Conservation (phyloP, 163 green algal species). For the Scenedesmus sp. region DNA sequence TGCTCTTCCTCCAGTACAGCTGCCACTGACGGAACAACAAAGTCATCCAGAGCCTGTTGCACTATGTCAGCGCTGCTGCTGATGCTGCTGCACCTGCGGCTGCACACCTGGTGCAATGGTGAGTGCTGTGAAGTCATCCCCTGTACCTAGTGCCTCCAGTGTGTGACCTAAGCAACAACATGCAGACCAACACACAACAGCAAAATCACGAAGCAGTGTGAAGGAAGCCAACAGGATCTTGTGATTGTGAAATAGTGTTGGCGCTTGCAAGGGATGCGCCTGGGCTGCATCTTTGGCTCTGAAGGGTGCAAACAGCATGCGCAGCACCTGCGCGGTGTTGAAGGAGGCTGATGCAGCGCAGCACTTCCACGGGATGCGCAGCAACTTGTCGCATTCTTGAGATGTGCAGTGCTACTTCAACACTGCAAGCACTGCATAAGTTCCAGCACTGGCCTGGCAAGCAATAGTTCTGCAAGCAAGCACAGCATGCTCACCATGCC, state of each 20-base stretch:
- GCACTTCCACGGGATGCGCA: not conserved
- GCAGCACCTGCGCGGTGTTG: not conserved
- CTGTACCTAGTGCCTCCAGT: not conserved
- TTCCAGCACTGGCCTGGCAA: no score
- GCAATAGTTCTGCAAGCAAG: not conserved
- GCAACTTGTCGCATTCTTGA: no score
- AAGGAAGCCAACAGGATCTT: not conserved
- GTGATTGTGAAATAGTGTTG: not conserved
- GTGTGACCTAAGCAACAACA: not conserved
- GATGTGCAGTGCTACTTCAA: no score
- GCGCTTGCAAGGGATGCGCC: no score
- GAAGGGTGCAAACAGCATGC: not conserved
- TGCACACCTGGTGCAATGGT: constrained; percentile 37
- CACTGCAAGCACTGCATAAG: not conserved
- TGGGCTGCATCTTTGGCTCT: not conserved
- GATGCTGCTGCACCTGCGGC: not conserved
- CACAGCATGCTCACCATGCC: not conserved
- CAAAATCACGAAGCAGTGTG: no score
- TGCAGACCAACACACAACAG: no score
- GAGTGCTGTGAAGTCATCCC: constrained; percentile 28
- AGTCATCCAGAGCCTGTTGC: not conserved
- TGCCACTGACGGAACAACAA: not conserved
- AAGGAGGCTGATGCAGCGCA: not conserved
- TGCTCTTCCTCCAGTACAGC: not conserved
- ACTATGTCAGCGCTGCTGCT: not conserved